Conservation (phyloP, 768 basidiomycete species). For the Lactarius sp. region DNA sequence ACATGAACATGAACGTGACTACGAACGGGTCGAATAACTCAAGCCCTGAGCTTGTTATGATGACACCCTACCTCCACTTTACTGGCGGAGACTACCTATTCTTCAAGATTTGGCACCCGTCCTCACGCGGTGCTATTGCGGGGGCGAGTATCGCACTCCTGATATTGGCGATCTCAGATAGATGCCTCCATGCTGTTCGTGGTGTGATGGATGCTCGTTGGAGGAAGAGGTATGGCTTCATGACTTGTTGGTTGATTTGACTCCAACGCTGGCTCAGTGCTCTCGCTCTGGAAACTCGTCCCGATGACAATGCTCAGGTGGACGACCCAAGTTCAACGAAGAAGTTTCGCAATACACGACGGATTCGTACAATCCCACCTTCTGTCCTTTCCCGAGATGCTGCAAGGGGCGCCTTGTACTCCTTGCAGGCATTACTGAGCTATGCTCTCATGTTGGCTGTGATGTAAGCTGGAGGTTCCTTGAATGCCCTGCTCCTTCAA, state of each 20-base stretch:
- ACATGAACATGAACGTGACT: background rate
- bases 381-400: slow-evolving; percentile 67
- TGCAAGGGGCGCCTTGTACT: slow-evolving; percentile 61
- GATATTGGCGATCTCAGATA: slow-evolving; percentile 62
- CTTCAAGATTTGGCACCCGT: slow-evolving; percentile 66
- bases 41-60: slow-evolving; percentile 35
- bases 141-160: slow-evolving; percentile 73
- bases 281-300: background rate
- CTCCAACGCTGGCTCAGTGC: slow-evolving; percentile 2
- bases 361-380: slow-evolving; percentile 45
- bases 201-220: slow-evolving; percentile 52
- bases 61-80: slow-evolving; percentile 71
- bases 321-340: background rate
- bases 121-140: slow-evolving; percentile 61
- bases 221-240: slow-evolving; percentile 44
- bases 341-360: slow-evolving; percentile 15
- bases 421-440: slow-evolving; percentile 53
- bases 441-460: slow-evolving; percentile 78
- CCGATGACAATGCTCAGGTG: background rate
- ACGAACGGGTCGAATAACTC: slow-evolving; percentile 21
- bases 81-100: slow-evolving; percentile 56
- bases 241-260: background rate
- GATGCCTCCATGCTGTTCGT: slow-evolving; percentile 59
- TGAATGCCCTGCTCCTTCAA: slow-evolving; percentile 10
- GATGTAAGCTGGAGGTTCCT: slow-evolving; percentile 49